Conservation (phyloP, 257 asterid species). For the Solanum virginianum region DNA sequence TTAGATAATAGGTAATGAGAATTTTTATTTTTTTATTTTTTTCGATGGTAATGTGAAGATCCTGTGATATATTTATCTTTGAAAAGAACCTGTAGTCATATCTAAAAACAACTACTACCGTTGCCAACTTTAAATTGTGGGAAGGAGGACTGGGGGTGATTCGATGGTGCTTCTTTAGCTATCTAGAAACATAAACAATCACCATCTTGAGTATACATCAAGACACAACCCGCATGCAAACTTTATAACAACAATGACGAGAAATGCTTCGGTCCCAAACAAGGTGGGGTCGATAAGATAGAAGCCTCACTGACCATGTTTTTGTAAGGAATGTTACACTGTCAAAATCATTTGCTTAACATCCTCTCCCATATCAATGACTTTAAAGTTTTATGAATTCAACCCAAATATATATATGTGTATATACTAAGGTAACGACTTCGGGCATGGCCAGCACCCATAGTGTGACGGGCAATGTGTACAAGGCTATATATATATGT, state of each 20-base stretch:
- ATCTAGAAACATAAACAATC: no score
- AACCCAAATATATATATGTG: background rate
- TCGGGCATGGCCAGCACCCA: no score
- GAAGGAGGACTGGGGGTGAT: no score
- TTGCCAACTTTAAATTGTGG: no score
- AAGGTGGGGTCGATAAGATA: background rate
- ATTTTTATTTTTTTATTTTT: no score
- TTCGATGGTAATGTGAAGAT: background rate
- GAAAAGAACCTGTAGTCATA: no score
- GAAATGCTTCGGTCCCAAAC: background rate
- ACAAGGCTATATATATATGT: background rate
- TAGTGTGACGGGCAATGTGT: no score
- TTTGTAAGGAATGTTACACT: background rate
- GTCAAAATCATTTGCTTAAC: background rate
- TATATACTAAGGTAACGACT: no score
- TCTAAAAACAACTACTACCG: no score
- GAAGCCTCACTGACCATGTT: background rate
- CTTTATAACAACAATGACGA: background rate
- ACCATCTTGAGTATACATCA: background rate
- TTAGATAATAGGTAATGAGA: background rate
- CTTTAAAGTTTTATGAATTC: background rate
- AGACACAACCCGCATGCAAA: background rate
- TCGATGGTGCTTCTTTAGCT: no score
- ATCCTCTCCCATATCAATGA: background rate
- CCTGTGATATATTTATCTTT: background rate